Conservation (phyloP, 768 basidiomycete species). For the Lactarius trivialis region DNA sequence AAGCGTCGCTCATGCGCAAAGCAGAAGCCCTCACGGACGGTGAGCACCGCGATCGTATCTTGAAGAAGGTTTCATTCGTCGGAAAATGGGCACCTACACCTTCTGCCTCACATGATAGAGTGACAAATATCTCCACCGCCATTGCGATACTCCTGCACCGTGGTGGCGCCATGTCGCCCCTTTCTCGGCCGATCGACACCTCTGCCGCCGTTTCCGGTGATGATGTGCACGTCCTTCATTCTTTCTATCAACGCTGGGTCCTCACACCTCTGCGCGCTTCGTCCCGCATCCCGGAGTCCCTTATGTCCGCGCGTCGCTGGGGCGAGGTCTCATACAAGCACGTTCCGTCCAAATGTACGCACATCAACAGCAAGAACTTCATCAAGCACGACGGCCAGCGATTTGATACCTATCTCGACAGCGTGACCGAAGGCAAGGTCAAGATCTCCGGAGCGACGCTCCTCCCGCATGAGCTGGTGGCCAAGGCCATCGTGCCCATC, state of each 20-base stretch:
- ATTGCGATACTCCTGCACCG: too few species aligned
- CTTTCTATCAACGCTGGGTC: slow-evolving; percentile 52
- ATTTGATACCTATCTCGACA: slow-evolving; percentile 50
- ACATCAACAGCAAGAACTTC: slow-evolving; percentile 44
- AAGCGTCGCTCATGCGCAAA: slow-evolving; percentile 38
- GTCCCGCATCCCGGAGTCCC: slow-evolving; percentile 45
- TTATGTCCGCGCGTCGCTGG: slow-evolving; percentile 59
- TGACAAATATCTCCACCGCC: slow-evolving; percentile 60
- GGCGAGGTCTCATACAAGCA: slow-evolving; percentile 48
- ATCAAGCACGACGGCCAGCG: slow-evolving; percentile 50
- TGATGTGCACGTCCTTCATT: slow-evolving; percentile 43
- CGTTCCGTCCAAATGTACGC: too few species aligned
- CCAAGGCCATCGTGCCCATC: slow-evolving; percentile 29
- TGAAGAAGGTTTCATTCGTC: slow-evolving; percentile 47
- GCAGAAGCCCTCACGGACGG: slow-evolving; percentile 32
- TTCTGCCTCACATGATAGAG: slow-evolving; percentile 50
- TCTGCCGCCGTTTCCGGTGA: slow-evolving; percentile 31
- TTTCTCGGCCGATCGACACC: too few species aligned
- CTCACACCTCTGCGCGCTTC: slow-evolving; percentile 49
- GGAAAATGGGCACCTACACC: slow-evolving; percentile 70
- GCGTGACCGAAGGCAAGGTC: slow-evolving; percentile 49
- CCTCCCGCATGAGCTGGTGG: slow-evolving; percentile 55
- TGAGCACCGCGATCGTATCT: slow-evolving; percentile 27
- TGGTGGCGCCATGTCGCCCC: too few species aligned
- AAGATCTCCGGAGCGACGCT: slow-evolving; percentile 62